A percentile compares a stretch with the other conserved stretches of the same genome.
Evolutionary conservation across 768 basidiomycete genomes (phyloP).

Genomic region (Panaeolus cyanescens): DNA sequence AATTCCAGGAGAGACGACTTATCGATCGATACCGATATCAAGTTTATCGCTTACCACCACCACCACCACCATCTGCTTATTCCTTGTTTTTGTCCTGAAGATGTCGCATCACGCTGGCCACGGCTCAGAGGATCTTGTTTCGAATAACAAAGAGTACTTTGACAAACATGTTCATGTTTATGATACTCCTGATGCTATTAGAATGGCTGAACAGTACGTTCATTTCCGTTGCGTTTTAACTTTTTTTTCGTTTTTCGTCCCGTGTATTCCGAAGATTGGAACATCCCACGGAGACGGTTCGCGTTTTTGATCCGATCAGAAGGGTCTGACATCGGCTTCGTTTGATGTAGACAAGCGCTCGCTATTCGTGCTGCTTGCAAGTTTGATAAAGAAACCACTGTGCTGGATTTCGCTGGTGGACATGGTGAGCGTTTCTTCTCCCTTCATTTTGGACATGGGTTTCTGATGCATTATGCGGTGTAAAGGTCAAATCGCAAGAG

Average conservation of each 20-base stretch:
- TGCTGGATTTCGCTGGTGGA: slow-evolving; percentile 75
- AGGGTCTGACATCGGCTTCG: not conserved
- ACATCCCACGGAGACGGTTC: not conserved
- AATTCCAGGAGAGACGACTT: too few relatives aligned
- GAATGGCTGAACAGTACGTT: not conserved
- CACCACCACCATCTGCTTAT: not conserved
- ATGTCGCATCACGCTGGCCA: not conserved
- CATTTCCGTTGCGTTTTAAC: too few relatives aligned
- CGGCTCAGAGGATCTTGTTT: not conserved
- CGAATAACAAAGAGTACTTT: not conserved
- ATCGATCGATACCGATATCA: not conserved
- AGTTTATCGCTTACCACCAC: not conserved
- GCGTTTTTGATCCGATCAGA: not conserved
- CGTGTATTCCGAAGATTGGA: not conserved
- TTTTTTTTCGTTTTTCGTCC: too few relatives aligned
- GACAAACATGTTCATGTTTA: not conserved
- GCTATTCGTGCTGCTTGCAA: not conserved
- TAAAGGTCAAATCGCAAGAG: slow-evolving; percentile 63
- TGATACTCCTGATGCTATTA: not conserved
- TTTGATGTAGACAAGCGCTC: not conserved
- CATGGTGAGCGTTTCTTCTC: slow-evolving; percentile 39
- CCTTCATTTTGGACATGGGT: not conserved
- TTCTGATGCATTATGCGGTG: not conserved
- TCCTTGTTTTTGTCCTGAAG: not conserved
- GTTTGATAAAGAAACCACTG: slow-evolving; percentile 54